phyloP scores from a whole-genome alignment of 768 basidiomycete species.

The Porphyrellus cyaneotinctus region DNA sequence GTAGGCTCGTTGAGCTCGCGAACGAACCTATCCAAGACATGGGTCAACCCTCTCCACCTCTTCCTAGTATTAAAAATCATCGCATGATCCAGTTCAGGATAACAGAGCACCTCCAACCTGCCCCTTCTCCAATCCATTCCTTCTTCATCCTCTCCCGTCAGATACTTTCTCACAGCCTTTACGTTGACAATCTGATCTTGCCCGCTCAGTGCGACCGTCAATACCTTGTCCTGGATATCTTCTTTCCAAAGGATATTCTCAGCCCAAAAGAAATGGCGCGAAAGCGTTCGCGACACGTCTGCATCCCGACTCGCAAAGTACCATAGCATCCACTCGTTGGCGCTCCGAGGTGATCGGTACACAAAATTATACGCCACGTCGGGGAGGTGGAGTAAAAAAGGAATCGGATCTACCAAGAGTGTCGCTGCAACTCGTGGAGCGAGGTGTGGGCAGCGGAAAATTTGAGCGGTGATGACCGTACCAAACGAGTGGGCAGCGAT shows the following conservation, averaged over 20 bases:
- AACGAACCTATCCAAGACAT: conserved; percentile 32
- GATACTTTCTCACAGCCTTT: conserved; percentile 34
- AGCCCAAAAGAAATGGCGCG: conserved; percentile 63
- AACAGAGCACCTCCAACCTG: conserved; percentile 38
- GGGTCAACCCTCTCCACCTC: conserved; percentile 28
- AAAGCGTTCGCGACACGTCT: conserved; percentile 55
- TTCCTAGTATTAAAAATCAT: conserved; percentile 35
- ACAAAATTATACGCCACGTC: conserved; percentile 64
- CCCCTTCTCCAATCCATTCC: conserved; percentile 27
- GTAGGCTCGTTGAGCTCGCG: neutral
- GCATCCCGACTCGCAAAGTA: conserved; percentile 63
- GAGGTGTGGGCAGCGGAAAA: conserved; percentile 39
- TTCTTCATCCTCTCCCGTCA: conserved; percentile 32
- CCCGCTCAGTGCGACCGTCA: conserved; percentile 37
- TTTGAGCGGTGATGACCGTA: conserved; percentile 52
- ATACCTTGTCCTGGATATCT: conserved; percentile 37
- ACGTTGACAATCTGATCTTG: conserved; percentile 43
- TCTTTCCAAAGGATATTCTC: conserved; percentile 60
- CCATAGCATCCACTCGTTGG: conserved; percentile 65
- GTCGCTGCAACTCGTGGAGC: conserved; percentile 37
- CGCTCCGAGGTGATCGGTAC: conserved; percentile 48
- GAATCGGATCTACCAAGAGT: conserved; percentile 62
- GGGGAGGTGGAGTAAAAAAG: conserved; percentile 59
- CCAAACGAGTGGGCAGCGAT: conserved; percentile 60
- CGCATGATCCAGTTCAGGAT: conserved; percentile 38